Base-by-base conservation (phyloP, 2,329 filamentous ascomycete genomes). In the Xylaria multiplex region DNA sequence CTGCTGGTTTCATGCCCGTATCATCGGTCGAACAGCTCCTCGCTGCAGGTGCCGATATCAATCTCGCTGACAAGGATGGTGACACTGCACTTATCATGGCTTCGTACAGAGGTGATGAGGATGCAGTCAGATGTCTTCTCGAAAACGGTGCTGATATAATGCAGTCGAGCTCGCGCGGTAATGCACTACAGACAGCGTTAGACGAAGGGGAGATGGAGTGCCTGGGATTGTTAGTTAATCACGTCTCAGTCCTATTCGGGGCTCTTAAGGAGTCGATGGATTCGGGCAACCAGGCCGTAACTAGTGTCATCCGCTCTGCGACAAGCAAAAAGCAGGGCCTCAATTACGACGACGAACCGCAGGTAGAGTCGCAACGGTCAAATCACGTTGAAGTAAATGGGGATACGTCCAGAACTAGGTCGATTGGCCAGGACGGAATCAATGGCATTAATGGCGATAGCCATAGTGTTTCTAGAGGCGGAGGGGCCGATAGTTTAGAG, bases 1-100 rank as follows among this genome's bases (percentile, higher is more conserved):
- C 79, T 8, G 79, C 80, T 16, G 69, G 70, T 4, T 77, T 71
- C 54, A 75, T 80, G 24, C 76, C 78, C 0, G 66, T 71, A 11
- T 70, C 74, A 2, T 76, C 77, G 0, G 62, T 81, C 0, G 71
- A 73, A 22, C 57, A 75, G 3, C 65, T 81, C 2, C 72, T 81
- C 3, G 74, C 78, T 13, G 76, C 77, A 0, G 78, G 79, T 0
- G 79, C 79, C 0, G 74, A 81, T 53, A 78, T 81, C 35, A 79
- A 81, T 45, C 70, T 78, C 3, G 64, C 73, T 0, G 77, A 78
- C 35, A 64, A 74, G 1, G 73, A 79, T 5, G 75, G 79, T 9
- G 76, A 81, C 43, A 80, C 80, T 0, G 77, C 80, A 1, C 73
- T 82, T 0, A 81, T 81, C 7, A 67, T 77, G 0, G 78, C 80